Conservation (phyloP, 345 rosid genomes). For the Tarenaya hassleriana region DNA sequence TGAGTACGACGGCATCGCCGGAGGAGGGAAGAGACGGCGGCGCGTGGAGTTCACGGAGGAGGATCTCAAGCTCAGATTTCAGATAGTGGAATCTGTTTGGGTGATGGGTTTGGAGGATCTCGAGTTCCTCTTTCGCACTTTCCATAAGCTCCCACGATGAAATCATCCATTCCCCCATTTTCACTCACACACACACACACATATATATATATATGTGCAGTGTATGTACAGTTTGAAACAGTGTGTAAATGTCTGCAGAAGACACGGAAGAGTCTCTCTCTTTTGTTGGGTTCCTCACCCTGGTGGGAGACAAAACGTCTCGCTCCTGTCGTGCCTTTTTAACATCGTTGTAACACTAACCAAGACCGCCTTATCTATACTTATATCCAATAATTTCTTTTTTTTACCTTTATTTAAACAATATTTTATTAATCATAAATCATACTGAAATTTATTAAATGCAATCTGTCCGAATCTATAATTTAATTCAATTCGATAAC, state of each 20-base stretch:
- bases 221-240: constrained; percentile 28
- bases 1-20: constrained; percentile 23
- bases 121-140: constrained; percentile 43
- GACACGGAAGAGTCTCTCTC: constrained; percentile 24
- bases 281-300: no score
- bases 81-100: constrained; percentile 38
- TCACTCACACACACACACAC: not conserved
- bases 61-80: constrained; percentile 37
- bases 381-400: no score
- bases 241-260: constrained; percentile 21
- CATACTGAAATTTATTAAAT: no score
- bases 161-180: constrained; percentile 21
- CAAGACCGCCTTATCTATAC: no score
- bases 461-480: no score
- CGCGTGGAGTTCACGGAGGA: constrained; percentile 31
- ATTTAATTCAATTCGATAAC: no score
- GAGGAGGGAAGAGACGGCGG: constrained; percentile 15
- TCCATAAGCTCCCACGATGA: constrained; percentile 31
- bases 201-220: not conserved
- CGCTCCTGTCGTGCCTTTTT: no score
- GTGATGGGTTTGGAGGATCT: constrained; percentile 34
- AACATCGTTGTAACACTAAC: no score
- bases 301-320: no score
- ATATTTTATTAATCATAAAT: no score
- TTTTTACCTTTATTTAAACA: no score